Base-by-base conservation (phyloP, 495 filamentous ascomycete species). In the Staphylotrichum longicolle region DNA sequence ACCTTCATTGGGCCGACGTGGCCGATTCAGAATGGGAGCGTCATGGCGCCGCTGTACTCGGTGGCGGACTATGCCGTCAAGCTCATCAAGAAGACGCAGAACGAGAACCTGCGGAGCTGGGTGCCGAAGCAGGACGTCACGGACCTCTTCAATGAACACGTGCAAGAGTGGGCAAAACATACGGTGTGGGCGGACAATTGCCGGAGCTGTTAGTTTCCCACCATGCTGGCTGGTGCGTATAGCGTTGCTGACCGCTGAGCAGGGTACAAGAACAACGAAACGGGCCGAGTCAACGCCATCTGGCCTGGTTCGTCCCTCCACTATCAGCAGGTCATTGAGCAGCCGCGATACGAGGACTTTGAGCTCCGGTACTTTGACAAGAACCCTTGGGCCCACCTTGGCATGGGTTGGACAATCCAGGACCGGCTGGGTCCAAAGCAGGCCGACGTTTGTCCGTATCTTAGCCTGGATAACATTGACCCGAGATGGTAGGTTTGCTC, bases 221-320 rank as follows among this genome's bases (percentile, higher is more conserved):
- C 20, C 20, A 27, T 27, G 20, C 20, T 27, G 20, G 20, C 20
- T 27, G 20, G 20, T 27, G 20, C 20, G 20, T 27, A 27, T 27
- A 27, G 20, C 1, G 20, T 27, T 27, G 20, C 20, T 27, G 20
- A 27, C 20, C 37, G 37, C 10, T 39, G 37, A 39, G 37, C n/a
- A 45, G 42, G 42, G 42, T 45, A 45, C 42, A 45, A 45, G 42
- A 45, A 45, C 42, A 45, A 45, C n/a, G 42, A 45, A n/a, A 45
- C 42, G n/a, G 42, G 42, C 9, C 8, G 42, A 5, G 9, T 45
- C 42, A 45, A 45, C 12, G 42, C 42, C n/a, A 45, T 45, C 42
- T 45, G 42, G 42, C 42, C 42, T 45, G 42, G 42, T 7, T 45
- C 42, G n/a, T 45, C 42, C 12, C 42, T 45, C 9, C 42, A 45